Evolutionary conservation across 805 yeast genomes (phyloP), one percentile per base, ranked within the genome.

Genomic region (Metschnikowia henanensis): DNA sequence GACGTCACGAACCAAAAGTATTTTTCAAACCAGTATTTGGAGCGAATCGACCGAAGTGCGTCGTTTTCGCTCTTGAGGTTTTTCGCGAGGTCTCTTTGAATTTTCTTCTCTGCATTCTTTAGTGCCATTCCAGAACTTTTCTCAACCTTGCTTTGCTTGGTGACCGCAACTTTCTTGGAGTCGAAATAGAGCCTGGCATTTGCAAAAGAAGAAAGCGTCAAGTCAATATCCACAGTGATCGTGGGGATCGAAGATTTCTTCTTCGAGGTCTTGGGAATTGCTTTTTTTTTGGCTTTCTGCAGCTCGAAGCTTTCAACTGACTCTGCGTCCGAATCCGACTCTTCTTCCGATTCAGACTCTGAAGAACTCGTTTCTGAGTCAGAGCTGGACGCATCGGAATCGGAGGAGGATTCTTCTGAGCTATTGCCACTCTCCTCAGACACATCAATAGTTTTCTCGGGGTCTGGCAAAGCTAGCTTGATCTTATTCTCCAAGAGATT

Each of bases 1-100:
- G 84, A 81, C 0, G 97, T 79, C n/a, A 91, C 72, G 58, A 94
- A 94, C 99, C 99, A 94, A 57, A 75, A 81, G 62, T 84, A 92
- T 63, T 92, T 94, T 60, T 94, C 99, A 68, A 94, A 94, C 87
- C 97, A 91, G 59, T 73, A 83, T 36, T 88, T 89, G 4, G 78
- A 72, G 36, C 97, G 76, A 25, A 86, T 68, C 30, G 77, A 80
- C 49, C 78, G 82, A 44, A 84, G 66, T 6, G 68, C 59, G 21
- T 71, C 75, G 38, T 54, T 53, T 35, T 83, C 81, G 46, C 79
- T 80, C 38, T 75, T 75, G 46, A 87, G 65, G 38, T 76, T 76
- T 53, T 77, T 79, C 42, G 80, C 79, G 56, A 91, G 65, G 56
- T 91, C 96, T 20, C 77, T 80, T 38, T 76, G 75, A 50, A 92